Conservation (phyloP, 2,329 filamentous ascomycete genomes). For the Penicillium frequentans region DNA sequence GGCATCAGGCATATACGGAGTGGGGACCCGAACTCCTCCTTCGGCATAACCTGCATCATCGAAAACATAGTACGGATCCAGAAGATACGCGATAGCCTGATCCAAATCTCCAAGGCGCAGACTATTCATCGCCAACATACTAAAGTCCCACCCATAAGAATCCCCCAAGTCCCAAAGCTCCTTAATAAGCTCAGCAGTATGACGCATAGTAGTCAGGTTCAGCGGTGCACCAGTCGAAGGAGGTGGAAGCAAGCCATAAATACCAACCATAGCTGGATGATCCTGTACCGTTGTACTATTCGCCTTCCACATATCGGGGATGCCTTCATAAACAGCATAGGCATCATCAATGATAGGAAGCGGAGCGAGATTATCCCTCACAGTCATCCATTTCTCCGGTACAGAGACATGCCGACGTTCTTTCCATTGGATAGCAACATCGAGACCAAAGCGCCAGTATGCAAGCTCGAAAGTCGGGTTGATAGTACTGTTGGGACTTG, state of each 20-base stretch:
- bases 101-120: slow-evolving; percentile 45
- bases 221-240: slow-evolving; percentile 30
- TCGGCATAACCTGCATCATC: slow-evolving; percentile 59
- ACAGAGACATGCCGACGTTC: slow-evolving; percentile 45
- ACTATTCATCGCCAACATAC: slow-evolving; percentile 50
- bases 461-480: slow-evolving; percentile 62
- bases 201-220: slow-evolving; percentile 34
- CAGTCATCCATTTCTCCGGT: slow-evolving; percentile 49
- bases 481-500: slow-evolving; percentile 55
- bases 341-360: slow-evolving; percentile 53
- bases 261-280: slow-evolving; percentile 49
- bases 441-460: slow-evolving; percentile 63
- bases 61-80: slow-evolving; percentile 55
- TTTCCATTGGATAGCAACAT: slow-evolving; percentile 56
- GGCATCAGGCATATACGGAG: slow-evolving; percentile 58
- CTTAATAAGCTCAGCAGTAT: slow-evolving; percentile 43
- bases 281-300: slow-evolving; percentile 36
- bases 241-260: slow-evolving; percentile 48
- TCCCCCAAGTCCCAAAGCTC: slow-evolving; percentile 45
- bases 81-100: slow-evolving; percentile 43
- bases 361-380: slow-evolving; percentile 54
- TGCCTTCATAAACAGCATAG: slow-evolving; percentile 57
- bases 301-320: slow-evolving; percentile 47
- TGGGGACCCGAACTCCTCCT: slow-evolving; percentile 52
- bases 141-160: slow-evolving; percentile 50